Evolutionary conservation across 1,284 basidiomycete genomes (phyloP).

Genomic region (Phylloporus sp.): DNA sequence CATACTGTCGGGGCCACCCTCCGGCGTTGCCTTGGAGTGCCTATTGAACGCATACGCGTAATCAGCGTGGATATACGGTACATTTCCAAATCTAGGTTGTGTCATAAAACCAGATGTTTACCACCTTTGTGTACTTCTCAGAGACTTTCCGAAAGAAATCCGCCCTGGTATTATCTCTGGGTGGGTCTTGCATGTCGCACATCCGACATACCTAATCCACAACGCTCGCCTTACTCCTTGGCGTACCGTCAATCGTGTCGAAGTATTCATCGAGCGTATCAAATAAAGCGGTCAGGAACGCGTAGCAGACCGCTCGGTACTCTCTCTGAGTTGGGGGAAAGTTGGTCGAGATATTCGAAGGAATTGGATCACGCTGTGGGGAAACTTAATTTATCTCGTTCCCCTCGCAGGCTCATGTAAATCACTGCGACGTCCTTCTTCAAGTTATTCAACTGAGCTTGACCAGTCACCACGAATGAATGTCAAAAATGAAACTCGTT

Average conservation of each 20-base stretch:
- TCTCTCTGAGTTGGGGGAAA: background rate
- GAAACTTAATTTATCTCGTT: slow-evolving; percentile 2
- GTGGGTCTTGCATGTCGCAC: slow-evolving; percentile 3
- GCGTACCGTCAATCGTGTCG: background rate
- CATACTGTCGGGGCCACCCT: too few relatives aligned
- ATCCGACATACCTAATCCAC: background rate
- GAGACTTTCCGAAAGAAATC: background rate
- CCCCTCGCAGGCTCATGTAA: slow-evolving; percentile 24
- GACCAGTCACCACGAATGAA: too few relatives aligned
- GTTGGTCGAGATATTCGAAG: slow-evolving; percentile 11
- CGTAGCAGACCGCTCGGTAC: background rate
- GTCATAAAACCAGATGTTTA: background rate
- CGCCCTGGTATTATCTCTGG: background rate
- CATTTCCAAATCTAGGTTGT: background rate
- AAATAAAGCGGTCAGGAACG: slow-evolving; percentile 21
- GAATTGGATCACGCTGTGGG: slow-evolving; percentile 13
- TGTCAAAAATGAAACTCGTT: too few relatives aligned
- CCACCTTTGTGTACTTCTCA: slow-evolving; percentile 1
- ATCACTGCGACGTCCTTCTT: slow-evolving; percentile 16
- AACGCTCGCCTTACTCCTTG: background rate
- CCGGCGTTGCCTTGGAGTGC: too few relatives aligned
- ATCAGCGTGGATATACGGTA: background rate
- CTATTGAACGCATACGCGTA: background rate
- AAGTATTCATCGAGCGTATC: slow-evolving; percentile 5
- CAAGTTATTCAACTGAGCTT: background rate